Base-by-base conservation (phyloP, 371 early-diverging fungal genomes). In the Mucor lusitanicus region DNA sequence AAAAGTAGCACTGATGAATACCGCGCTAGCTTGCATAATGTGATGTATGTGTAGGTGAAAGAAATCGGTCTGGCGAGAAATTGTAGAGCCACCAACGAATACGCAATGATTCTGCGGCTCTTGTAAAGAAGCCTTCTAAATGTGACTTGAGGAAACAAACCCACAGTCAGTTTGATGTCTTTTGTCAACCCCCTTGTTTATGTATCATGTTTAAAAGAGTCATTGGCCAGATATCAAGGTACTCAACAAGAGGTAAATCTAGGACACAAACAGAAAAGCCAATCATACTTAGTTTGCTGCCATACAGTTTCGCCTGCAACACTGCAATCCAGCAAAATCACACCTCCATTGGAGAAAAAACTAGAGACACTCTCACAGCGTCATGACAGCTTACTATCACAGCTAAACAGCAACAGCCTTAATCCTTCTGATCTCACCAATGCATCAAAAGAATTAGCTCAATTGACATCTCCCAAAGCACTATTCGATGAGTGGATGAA, bases 1-100 rank as follows among this genome's bases (percentile, higher is more conserved):
- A 76, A 95, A 92, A 17, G 92, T 77, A 40, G 89, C 86, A 58
- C 77, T 84, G 37, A 83, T 82, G 71, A 92, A 88, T 58, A 89
- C 87, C 77, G 82, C 83, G 57, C 71, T 73, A 19, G 77, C 54
- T 35, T 81, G 70, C 74, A 75, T 72, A 23, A 57, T 68, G 15
- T 30, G n/a, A 30, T 33, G 21, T 17, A 66, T 53, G 6, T 53
- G 3, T 53, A 25, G 27, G 23, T 15, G 53, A 53, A 53, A 53
- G 53, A 53, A 53, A 23, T 27, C 12, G n/a, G 13, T 12, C 23
- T 53, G 12, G 27, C 27, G 27, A 53, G 15, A 50, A 48, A 50
- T 13, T 23, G 50, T 50, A 23, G 13, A 53, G 15, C 13, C 13
- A 53, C 13, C 11, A 13, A 53, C 53, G 53, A 23, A 15, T 53